A percentile compares a stretch with the other conserved stretches of the same genome.
Evolutionary conservation across 2,329 filamentous ascomycete species (phyloP).

Genomic region (Aspergillus pseudoglaucus): DNA sequence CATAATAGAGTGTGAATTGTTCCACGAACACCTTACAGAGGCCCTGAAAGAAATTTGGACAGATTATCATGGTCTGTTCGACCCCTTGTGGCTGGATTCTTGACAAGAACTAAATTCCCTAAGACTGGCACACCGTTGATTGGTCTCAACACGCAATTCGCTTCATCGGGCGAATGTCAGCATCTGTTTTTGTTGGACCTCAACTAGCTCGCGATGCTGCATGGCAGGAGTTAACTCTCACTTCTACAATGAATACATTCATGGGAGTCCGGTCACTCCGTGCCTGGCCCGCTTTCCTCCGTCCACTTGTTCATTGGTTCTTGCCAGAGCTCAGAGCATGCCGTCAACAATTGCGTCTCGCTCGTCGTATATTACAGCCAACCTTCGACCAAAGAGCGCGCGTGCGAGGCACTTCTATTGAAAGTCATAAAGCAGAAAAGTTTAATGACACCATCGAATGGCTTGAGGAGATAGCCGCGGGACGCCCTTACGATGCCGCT

Average conservation of each 20-base stretch:
- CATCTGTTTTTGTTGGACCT: slow-evolving; percentile 10
- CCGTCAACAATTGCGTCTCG: slow-evolving; percentile 29
- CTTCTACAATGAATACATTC: slow-evolving; percentile 7
- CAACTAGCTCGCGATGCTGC: slow-evolving; percentile 9
- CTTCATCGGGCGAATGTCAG: slow-evolving; percentile 8
- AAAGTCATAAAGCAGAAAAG: not conserved
- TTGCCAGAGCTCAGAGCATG: slow-evolving; percentile 32
- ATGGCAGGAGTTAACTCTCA: slow-evolving; percentile 9
- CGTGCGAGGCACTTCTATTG: not conserved
- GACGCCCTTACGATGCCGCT: slow-evolving; percentile 9
- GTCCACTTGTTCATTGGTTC: slow-evolving; percentile 35
- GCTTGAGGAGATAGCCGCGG: slow-evolving; percentile 8
- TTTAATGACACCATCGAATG: slow-evolving; percentile 12
- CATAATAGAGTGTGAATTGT: not conserved
- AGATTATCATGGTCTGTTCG: not conserved
- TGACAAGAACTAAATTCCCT: not conserved
- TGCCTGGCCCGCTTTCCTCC: slow-evolving; percentile 30
- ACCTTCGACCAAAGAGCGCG: slow-evolving; percentile 6
- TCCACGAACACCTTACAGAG: slow-evolving; percentile 1
- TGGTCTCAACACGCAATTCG: slow-evolving; percentile 3
- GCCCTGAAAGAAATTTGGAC: slow-evolving; percentile 5
- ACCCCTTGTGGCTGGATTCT: not conserved
- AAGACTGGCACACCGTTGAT: slow-evolving; percentile 7
- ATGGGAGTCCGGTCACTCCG: slow-evolving; percentile 28
- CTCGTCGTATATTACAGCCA: slow-evolving; percentile 25